Base-by-base conservation (phyloP, 169 alveolate species). In the Cryptosporidium viatorum region DNA sequence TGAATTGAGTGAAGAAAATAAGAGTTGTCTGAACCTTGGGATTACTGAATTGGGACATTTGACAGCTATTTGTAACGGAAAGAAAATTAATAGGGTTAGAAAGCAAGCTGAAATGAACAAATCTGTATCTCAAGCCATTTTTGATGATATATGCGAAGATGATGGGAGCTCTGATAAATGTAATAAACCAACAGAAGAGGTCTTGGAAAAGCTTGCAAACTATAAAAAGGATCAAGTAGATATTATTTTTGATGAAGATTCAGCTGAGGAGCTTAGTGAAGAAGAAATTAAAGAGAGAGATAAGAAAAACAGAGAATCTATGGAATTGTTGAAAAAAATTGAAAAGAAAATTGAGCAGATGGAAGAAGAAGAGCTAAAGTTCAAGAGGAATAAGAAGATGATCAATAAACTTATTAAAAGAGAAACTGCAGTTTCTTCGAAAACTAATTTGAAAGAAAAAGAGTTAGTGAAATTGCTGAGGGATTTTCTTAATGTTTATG, bases 1-100 rank as follows among this genome's bases (percentile, higher is more conserved):
- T 6, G 80, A 80, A n/a, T 41, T 80, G 9, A 67, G 18, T 62
- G 62, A 80, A 21, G 65, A 29, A 8, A 12, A 18, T 23, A 74
- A 80, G 23, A 59, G 62, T 35, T 65, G 39, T 29, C 43, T 43
- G n/a, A 65, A 51, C 12, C 33, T 80, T 31, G 89, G 89, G 7
- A 21, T 80, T 7, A 62, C 74, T 35, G 89, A 80, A n/a, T 14
- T 65, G 18, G 62, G 69, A 9, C 29, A 39, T 35, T 65, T 80
- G 43, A 80, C 51, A 8, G 89, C 75, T 10, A 55, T 62, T 16
- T 80, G 89, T 45, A 55, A 60, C 8, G 43, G 80, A 29, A 62
- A 41, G 31, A 29, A 29, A 21, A 55, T 0, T 55, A 10, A 55
- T 55, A 55, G 67, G 35, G 18, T 12, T 8, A 23, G 4, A 6